phyloP scores from a whole-genome alignment of 179 eudicot species.

The Heliamphora pulchella region DNA sequence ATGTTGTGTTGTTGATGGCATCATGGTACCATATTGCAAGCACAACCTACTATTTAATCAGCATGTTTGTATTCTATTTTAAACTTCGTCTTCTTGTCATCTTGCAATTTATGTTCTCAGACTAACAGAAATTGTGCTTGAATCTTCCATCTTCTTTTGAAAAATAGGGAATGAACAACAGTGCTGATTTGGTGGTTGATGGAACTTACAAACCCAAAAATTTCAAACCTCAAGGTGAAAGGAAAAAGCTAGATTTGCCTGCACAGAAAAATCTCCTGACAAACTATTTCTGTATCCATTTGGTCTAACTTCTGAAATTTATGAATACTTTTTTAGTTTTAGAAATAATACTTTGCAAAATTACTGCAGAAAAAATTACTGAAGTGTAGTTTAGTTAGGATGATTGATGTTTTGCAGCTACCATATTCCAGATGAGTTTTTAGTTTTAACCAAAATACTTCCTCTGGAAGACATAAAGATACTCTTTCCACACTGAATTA shows the following conservation, averaged over 20 bases:
- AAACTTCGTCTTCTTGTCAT: not conserved
- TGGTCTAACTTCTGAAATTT: slow-evolving; percentile 8
- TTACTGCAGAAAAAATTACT: not conserved
- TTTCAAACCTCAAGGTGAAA: slow-evolving; percentile 44
- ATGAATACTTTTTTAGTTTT: not conserved
- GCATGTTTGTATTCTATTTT: not conserved
- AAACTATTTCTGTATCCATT: slow-evolving; percentile 93
- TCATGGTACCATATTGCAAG: not conserved
- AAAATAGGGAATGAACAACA: slow-evolving; percentile 38
- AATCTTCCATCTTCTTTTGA: slow-evolving; percentile 5
- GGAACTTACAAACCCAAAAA: slow-evolving; percentile 38
- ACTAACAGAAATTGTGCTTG: not conserved
- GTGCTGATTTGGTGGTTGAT: slow-evolving; percentile 23
- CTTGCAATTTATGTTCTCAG: not conserved
- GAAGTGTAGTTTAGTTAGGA: not conserved
- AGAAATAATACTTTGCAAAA: not conserved
- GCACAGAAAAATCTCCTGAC: slow-evolving; percentile 83
- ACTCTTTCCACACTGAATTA: not conserved
- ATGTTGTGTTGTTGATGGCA: not conserved
- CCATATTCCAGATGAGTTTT: slow-evolving; percentile 1
- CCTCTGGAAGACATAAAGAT: not conserved
- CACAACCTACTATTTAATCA: not conserved
- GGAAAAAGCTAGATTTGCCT: slow-evolving; percentile 76
- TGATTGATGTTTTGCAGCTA: not conserved
- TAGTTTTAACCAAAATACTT: not conserved